phyloP scores from a whole-genome alignment of 768 basidiomycete genomes.

The Boletus huronensis region DNA sequence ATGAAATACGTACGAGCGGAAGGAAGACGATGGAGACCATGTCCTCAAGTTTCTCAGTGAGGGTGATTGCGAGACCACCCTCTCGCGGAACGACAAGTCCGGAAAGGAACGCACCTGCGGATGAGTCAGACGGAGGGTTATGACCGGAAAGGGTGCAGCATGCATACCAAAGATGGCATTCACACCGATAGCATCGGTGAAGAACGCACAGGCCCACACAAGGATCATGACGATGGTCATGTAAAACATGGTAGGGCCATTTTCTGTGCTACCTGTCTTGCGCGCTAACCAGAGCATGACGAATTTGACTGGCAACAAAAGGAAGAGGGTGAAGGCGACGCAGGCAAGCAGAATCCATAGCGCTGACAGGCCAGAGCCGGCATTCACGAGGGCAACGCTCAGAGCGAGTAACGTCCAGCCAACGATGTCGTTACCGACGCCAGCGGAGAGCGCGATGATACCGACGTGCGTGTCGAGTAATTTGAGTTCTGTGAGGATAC shows the following conservation, averaged over 20 bases:
- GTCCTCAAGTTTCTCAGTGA: constrained; percentile 98
- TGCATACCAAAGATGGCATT: constrained; percentile 80
- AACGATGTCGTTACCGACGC: constrained; percentile 84
- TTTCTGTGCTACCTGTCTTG: constrained; percentile 75
- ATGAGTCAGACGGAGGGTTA: neutral
- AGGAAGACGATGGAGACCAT: constrained; percentile 88
- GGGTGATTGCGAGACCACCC: constrained; percentile 76
- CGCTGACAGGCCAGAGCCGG: constrained; percentile 76
- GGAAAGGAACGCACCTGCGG: constrained; percentile 71
- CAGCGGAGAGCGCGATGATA: constrained; percentile 88
- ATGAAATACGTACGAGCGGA: constrained; percentile 53
- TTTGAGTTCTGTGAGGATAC: constrained; percentile 88
- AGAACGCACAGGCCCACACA: constrained; percentile 84
- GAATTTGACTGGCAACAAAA: constrained; percentile 63
- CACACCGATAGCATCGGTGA: constrained; percentile 91
- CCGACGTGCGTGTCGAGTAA: constrained; percentile 90
- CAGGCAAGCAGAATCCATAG: constrained; percentile 81
- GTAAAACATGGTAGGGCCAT: constrained; percentile 82
- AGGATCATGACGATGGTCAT: constrained; percentile 83
- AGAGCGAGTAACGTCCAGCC: constrained; percentile 90
- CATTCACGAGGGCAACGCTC: constrained; percentile 89
- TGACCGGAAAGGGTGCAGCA: neutral
- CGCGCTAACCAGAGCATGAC: constrained; percentile 69
- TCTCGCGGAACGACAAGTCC: constrained; percentile 84
- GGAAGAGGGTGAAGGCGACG: constrained; percentile 75